Conservation (phyloP, 108 stramenopile genomes). For the Nannochloropsis gaditana region DNA sequence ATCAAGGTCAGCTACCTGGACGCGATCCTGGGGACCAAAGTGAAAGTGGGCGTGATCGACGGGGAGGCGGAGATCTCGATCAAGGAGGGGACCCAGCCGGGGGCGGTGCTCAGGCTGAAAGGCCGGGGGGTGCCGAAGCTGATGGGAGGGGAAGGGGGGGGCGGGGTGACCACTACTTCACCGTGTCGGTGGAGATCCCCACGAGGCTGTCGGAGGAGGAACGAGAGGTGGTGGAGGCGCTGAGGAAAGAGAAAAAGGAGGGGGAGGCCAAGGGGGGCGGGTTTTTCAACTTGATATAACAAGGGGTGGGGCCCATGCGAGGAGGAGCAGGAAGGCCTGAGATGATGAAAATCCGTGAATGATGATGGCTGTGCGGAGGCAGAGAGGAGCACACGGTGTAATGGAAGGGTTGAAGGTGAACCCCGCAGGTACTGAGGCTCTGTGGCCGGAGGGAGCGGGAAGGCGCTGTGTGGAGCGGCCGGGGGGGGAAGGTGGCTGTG, state of each 20-base stretch:
- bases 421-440: background rate
- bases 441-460: background rate
- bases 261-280: background rate
- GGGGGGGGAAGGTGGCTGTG: background rate
- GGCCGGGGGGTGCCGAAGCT: constrained; percentile 80
- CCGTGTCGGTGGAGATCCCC: constrained; percentile 88
- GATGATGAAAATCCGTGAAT: background rate
- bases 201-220: constrained; percentile 79
- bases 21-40: constrained; percentile 85
- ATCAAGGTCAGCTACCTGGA: constrained; percentile 77
- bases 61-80: constrained; percentile 92
- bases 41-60: constrained; percentile 78
- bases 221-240: constrained; percentile 68
- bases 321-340: background rate
- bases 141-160: constrained; percentile 59
- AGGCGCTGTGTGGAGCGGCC: background rate
- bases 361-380: background rate
- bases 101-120: constrained; percentile 84
- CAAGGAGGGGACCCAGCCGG: constrained; percentile 90
- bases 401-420: constrained; percentile 49
- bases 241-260: constrained; percentile 38
- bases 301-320: background rate
- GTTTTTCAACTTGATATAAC: background rate
- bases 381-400: background rate
- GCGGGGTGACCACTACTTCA: constrained; percentile 91